phyloP scores from a whole-genome alignment of 176 grass and related monocot species.

The Ampelocalamus luodianensis region DNA sequence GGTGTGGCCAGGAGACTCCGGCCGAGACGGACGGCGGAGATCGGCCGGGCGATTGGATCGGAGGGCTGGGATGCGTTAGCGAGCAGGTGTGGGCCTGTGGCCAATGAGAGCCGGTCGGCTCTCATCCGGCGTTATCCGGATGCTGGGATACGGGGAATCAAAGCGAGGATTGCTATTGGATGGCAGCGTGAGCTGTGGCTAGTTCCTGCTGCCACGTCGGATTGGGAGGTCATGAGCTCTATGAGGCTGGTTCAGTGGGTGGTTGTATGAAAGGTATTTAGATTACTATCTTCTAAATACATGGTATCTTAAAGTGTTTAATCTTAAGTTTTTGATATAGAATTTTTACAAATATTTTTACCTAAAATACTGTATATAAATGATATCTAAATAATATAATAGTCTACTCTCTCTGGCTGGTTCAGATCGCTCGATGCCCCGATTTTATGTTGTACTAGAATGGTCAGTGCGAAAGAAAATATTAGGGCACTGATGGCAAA shows the following conservation, averaged over 20 bases:
- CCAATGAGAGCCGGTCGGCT: conserved; percentile 27
- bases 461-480: not conserved
- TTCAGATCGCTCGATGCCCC: not conserved
- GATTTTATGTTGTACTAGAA: not conserved
- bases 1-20: conserved; percentile 46
- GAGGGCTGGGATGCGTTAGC: not conserved
- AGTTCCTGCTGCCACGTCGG: conserved; percentile 53
- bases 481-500: not conserved
- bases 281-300: too few species aligned
- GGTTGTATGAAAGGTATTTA: too few species aligned
- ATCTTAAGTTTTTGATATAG: too few species aligned
- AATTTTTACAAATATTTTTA: too few species aligned
- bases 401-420: too few species aligned
- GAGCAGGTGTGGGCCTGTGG: conserved; percentile 31
- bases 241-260: too few species aligned
- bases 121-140: conserved; percentile 67
- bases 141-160: too few species aligned
- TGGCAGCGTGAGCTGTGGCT: conserved; percentile 28
- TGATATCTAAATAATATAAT: too few species aligned
- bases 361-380: too few species aligned
- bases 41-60: conserved; percentile 23
- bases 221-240: not conserved
- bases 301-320: too few species aligned
- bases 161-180: conserved; percentile 53
- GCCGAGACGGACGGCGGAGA: not conserved